These are phyloP conservation scores for Colletotrichum tabaci DNA, from an alignment of 2,329 filamentous ascomycete species.

Conservation along the genomic window DNA sequence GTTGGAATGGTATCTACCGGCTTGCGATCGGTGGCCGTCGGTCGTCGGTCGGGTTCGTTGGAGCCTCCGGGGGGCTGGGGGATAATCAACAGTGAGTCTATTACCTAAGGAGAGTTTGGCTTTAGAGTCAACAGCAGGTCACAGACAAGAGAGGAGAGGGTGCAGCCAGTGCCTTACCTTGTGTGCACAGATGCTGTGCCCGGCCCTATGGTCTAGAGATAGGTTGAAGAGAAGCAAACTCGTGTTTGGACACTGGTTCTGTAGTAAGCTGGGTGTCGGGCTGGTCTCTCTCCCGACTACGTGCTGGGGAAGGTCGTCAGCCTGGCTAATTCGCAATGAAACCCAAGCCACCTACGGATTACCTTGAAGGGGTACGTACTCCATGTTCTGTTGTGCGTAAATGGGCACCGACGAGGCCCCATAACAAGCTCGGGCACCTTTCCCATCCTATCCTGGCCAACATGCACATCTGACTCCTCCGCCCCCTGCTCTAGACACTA, in stretches of 20 bases:
- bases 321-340: slow-evolving; percentile 32
- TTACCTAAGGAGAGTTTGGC: neutral
- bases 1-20: neutral
- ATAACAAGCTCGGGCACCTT: slow-evolving; percentile 19
- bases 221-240: slow-evolving; percentile 16
- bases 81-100: slow-evolving; percentile 21
- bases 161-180: slow-evolving; percentile 14
- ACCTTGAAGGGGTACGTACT: slow-evolving; percentile 22
- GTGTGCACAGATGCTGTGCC: slow-evolving; percentile 30
- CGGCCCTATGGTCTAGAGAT: slow-evolving; percentile 25
- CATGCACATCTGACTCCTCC: slow-evolving; percentile 21
- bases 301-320: slow-evolving; percentile 23
- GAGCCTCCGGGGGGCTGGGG: slow-evolving; percentile 32
- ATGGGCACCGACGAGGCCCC: slow-evolving; percentile 18
- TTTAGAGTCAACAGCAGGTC: slow-evolving; percentile 14
- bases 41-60: slow-evolving; percentile 23
- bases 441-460: neutral
- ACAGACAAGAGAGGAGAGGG: neutral
- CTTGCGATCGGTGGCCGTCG: neutral
- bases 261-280: slow-evolving; percentile 20
- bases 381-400: slow-evolving; percentile 2
- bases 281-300: slow-evolving; percentile 12
- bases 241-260: slow-evolving; percentile 16
- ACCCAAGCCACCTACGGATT: slow-evolving; percentile 25
- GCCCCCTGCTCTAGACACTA: slow-evolving; percentile 8